Conservation (phyloP, 768 basidiomycete species). For the Russula sp. region DNA sequence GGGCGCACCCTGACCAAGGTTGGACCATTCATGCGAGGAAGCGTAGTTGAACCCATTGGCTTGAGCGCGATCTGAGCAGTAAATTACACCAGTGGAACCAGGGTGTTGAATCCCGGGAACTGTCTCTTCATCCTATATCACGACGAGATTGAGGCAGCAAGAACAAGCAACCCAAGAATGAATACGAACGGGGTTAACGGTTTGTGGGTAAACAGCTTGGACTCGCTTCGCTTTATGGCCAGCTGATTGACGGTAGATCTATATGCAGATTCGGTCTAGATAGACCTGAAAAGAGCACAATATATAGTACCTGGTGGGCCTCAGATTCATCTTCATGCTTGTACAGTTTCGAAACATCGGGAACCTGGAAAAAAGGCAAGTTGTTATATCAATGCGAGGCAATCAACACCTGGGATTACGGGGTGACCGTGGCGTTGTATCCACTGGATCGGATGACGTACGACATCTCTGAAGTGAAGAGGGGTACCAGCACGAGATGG, state of each 20-base stretch:
- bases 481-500: conserved; percentile 24
- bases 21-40: conserved; percentile 73
- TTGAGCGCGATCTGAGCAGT: conserved; percentile 91
- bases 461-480: conserved; percentile 36
- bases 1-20: conserved; percentile 88
- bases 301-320: conserved; percentile 61
- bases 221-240: conserved; percentile 56
- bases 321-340: conserved; percentile 80
- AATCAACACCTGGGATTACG: conserved; percentile 12
- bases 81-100: conserved; percentile 58
- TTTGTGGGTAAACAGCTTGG: conserved; percentile 47
- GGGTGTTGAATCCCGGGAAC: conserved; percentile 84
- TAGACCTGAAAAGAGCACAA: not conserved
- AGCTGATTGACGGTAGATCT: conserved; percentile 71
- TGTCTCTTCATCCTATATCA: conserved; percentile 75
- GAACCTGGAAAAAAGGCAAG: conserved; percentile 38
- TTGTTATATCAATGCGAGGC: conserved; percentile 26
- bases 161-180: not conserved
- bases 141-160: not conserved
- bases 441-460: conserved; percentile 26
- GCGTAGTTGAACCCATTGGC: conserved; percentile 88
- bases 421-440: conserved; percentile 6
- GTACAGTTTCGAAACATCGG: conserved; percentile 57
- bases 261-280: not conserved
- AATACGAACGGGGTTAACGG: conserved; percentile 54